Percentiles rank a stretch among this genome's conserved stretches.
Conservation (phyloP, 2,329 filamentous ascomycete genomes). For the Lachnum nothofagi region DNA sequence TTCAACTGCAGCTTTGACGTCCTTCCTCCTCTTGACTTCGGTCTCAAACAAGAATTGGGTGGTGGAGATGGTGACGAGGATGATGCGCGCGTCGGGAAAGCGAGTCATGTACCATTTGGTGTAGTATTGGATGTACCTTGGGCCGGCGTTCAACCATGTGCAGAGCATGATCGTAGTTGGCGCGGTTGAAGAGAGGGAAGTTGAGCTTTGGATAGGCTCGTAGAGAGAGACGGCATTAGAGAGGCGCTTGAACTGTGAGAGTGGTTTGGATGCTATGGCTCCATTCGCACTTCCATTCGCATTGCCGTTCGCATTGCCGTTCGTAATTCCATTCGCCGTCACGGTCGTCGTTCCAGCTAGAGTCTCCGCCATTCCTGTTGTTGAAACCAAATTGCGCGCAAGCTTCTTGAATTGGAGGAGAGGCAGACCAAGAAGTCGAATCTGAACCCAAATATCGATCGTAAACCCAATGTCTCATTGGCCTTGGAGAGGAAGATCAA, state of each 20-base stretch:
- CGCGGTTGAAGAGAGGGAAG: background rate
- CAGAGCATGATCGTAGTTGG: conserved; percentile 45
- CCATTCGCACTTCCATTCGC: no score
- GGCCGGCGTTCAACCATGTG: conserved; percentile 53
- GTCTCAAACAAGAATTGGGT: conserved; percentile 40
- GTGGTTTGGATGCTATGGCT: conserved; percentile 21
- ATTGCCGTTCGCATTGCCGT: no score
- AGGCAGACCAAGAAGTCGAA: no score
- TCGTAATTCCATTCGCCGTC: no score
- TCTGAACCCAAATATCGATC: no score
- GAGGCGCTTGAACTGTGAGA: conserved; percentile 23
- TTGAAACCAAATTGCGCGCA: no score
- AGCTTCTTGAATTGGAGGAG: no score
- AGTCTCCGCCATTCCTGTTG: no score
- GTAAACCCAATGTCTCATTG: no score
- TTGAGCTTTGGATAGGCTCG: conserved; percentile 6
- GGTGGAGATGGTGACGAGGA: conserved; percentile 46
- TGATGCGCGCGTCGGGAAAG: conserved; percentile 46
- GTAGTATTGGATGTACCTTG: conserved; percentile 53
- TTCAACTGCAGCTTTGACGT: conserved; percentile 32
- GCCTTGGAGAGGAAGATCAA: no score
- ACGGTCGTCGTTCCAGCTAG: no score
- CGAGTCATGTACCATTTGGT: conserved; percentile 46
- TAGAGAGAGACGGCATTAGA: conserved; percentile 22
- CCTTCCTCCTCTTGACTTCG: conserved; percentile 18